Evolutionary conservation across 2,329 filamentous ascomycete species (phyloP).

Genomic region (Cercospora sojina): DNA sequence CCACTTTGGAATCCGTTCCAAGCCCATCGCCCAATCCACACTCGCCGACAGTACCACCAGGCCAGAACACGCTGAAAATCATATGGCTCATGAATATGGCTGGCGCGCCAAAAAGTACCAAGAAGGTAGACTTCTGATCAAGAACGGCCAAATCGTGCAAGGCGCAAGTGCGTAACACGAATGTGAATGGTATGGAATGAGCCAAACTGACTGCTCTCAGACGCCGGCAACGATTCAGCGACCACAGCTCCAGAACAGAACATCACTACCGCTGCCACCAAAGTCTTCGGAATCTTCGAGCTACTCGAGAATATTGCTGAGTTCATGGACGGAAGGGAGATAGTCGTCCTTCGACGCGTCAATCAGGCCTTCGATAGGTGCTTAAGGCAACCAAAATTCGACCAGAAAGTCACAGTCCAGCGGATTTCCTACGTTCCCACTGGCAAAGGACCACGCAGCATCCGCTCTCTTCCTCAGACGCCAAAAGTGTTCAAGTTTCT

Average conservation of each 20-base stretch:
- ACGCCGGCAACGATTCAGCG: background rate
- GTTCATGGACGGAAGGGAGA: background rate
- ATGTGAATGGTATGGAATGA: background rate
- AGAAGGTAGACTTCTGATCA: background rate
- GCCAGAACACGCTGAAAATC: background rate
- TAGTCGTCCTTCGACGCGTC: background rate
- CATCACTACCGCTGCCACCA: background rate
- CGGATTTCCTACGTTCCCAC: background rate
- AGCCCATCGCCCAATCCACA: background rate
- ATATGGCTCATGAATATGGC: background rate
- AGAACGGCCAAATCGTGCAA: background rate
- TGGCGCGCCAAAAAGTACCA: background rate
- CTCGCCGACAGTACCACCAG: background rate
- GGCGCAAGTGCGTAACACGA: background rate
- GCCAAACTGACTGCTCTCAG: background rate
- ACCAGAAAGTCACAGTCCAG: background rate
- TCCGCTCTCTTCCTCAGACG: background rate
- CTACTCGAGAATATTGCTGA: background rate
- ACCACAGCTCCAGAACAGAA: background rate
- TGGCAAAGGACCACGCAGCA: background rate
- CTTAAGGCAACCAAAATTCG: background rate
- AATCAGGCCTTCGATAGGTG: background rate
- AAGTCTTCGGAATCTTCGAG: background rate
- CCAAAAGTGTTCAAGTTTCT: background rate
- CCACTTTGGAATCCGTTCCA: background rate